Evolutionary conservation across 1,139 yeast species (phyloP), one percentile per base, ranked within the genome.

Genomic region (Yamadazyma diddensiae): DNA sequence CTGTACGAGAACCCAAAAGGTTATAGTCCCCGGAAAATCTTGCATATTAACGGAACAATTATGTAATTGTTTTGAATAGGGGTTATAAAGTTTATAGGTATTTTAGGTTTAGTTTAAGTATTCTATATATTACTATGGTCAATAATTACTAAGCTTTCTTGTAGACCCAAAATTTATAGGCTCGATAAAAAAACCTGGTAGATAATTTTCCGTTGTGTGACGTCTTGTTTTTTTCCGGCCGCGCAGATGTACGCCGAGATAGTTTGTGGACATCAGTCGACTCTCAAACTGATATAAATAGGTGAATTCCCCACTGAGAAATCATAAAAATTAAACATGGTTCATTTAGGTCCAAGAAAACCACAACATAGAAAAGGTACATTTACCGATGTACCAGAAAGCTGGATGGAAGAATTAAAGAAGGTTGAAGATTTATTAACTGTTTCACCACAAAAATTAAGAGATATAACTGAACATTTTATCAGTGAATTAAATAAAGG

Each of bases 281-380:
- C 36, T 21, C 19, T 11, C 11, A 20, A 12, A 13, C 6, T 21
- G n/a, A 29, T 28, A 23, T 27, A 27, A 31, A 31, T 21, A 26
- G 24, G 21, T n/a, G 19, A 15, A 22, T 15, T 20, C 13, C 13
- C 7, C 6, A 6, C 5, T 13, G 7, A 11, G 13, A 12, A 6
- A 11, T 12, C 13, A 22, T 22, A 11, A 11, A 11, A 28, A 19
- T 21, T 24, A 50, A 33, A 46, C n/a, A 83, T 83, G 94, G 94
- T 83, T 57, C 86, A 79, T 59, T 73, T 83, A 55, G 94, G 94
- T 55, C 92, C 94, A 44, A 80, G 82, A 58, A 77, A 76, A 49
- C 94, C 94, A 33, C 90, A 84, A 43, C 79, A 80, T 54, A 81
- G 94, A 67, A 83, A 78, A 60, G 81, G 94, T 34, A 79, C 94